phyloP scores from a whole-genome alignment of 2,329 filamentous ascomycete species.

The Claviceps purpurea region DNA sequence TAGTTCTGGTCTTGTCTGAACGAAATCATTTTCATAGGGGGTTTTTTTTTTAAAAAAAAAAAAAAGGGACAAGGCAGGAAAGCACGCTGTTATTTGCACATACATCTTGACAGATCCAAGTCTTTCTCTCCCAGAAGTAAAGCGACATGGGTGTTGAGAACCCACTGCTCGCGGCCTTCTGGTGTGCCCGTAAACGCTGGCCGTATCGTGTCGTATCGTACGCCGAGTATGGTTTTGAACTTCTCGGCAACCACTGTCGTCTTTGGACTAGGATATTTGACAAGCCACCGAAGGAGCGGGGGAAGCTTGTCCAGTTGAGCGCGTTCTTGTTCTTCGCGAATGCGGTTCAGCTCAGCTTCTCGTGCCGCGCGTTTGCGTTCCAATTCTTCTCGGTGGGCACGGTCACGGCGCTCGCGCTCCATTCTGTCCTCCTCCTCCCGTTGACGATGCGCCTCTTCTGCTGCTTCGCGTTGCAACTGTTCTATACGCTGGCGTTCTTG shows the following conservation, averaged over 20 bases:
- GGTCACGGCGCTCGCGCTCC: constrained; percentile 34
- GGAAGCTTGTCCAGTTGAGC: constrained; percentile 43
- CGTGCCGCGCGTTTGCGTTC: constrained; percentile 35
- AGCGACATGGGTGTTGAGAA: constrained; percentile 51
- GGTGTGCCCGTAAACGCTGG: constrained; percentile 36
- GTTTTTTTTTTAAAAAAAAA: no score
- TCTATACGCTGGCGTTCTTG: constrained; percentile 32
- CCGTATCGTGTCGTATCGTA: constrained; percentile 50
- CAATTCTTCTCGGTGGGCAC: constrained; percentile 29
- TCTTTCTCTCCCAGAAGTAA: constrained; percentile 53
- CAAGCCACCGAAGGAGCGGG: constrained; percentile 47
- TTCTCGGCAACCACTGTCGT: constrained; percentile 34
- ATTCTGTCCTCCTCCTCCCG: constrained; percentile 39
- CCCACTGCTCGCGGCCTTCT: constrained; percentile 51
- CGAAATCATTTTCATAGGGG: no score
- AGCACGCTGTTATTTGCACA: constrained; percentile 5
- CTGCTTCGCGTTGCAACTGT: constrained; percentile 32
- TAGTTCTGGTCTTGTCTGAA: neutral
- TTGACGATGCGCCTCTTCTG: constrained; percentile 34
- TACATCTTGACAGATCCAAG: constrained; percentile 44
- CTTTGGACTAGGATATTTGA: constrained; percentile 38
- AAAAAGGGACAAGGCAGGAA: no score
- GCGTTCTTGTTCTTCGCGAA: constrained; percentile 41
- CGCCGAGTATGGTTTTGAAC: constrained; percentile 44
- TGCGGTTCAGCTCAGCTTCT: constrained; percentile 37